Conservation (phyloP, 2,329 filamentous ascomycete genomes). For the Didymella arachidicola region DNA sequence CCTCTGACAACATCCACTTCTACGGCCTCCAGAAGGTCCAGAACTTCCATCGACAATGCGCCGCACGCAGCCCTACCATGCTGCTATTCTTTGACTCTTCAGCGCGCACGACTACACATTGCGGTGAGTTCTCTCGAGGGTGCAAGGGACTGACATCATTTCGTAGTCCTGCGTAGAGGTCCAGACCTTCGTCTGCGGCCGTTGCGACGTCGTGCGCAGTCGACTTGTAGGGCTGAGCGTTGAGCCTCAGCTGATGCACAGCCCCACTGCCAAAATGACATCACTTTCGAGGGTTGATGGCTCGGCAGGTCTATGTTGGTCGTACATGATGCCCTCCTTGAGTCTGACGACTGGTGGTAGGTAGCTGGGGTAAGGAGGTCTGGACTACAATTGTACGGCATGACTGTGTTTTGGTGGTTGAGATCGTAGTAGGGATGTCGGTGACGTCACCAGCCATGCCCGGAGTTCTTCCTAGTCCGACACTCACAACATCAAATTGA, state of each 20-base stretch:
- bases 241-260: constrained; percentile 17
- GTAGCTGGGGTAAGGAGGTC: not conserved
- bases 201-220: constrained; percentile 6
- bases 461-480: too few relatives aligned
- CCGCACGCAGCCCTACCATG: constrained; percentile 5
- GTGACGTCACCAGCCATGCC: not conserved
- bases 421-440: not conserved
- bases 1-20: not conserved
- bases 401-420: not conserved
- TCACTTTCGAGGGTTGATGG: not conserved
- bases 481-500: not conserved
- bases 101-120: constrained; percentile 1
- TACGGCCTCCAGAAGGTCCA: not conserved
- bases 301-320: not conserved
- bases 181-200: not conserved
- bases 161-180: not conserved
- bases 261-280: constrained; percentile 10
- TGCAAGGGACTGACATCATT: constrained; percentile 13
- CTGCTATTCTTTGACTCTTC: constrained; percentile 8
- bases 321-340: not conserved
- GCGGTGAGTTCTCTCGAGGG: not conserved
- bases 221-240: constrained; percentile 5
- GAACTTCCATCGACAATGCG: constrained; percentile 8
- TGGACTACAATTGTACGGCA: not conserved
- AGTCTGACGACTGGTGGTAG: not conserved